Evolutionary conservation across 2,329 filamentous ascomycete species (phyloP).

Genomic region (Colletotrichum lupini): DNA sequence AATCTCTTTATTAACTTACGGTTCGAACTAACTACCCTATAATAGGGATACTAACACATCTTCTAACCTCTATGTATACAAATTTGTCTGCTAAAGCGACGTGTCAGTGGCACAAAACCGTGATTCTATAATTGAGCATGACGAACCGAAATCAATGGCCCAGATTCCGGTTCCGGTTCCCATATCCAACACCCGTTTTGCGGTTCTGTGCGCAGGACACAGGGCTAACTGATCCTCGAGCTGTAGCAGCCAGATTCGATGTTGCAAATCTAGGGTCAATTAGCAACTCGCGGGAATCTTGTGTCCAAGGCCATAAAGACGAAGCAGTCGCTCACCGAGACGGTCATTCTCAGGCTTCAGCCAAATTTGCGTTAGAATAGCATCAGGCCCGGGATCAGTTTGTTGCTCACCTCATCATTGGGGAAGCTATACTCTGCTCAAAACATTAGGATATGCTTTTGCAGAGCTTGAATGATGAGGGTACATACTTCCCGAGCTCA

Average conservation of each 20-base stretch:
- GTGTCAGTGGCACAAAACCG: background rate
- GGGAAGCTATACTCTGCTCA: conserved; percentile 40
- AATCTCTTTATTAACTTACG: too few relatives aligned
- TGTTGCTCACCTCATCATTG: conserved; percentile 41
- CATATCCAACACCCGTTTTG: conserved; percentile 52
- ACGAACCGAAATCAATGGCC: conserved; percentile 54
- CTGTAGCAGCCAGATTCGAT: conserved; percentile 46
- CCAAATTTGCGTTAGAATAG: background rate
- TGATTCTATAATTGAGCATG: background rate
- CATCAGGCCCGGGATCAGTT: too few relatives aligned
- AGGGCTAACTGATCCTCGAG: conserved; percentile 44
- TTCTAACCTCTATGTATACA: conserved; percentile 40
- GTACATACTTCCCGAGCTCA: conserved; percentile 20
- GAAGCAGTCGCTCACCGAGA: conserved; percentile 27
- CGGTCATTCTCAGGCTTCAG: conserved; percentile 44
- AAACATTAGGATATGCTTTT: background rate
- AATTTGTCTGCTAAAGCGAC: conserved; percentile 41
- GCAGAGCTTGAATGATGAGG: background rate
- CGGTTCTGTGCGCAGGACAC: conserved; percentile 39
- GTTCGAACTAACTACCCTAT: too few relatives aligned
- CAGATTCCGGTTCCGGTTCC: conserved; percentile 60
- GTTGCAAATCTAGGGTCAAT: conserved; percentile 45
- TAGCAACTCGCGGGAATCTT: background rate
- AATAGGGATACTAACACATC: too few relatives aligned
- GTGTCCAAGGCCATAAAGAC: background rate